These are phyloP conservation scores for Luvunga scandens DNA, from an alignment of 345 rosid genomes.

Conservation along the genomic window DNA sequence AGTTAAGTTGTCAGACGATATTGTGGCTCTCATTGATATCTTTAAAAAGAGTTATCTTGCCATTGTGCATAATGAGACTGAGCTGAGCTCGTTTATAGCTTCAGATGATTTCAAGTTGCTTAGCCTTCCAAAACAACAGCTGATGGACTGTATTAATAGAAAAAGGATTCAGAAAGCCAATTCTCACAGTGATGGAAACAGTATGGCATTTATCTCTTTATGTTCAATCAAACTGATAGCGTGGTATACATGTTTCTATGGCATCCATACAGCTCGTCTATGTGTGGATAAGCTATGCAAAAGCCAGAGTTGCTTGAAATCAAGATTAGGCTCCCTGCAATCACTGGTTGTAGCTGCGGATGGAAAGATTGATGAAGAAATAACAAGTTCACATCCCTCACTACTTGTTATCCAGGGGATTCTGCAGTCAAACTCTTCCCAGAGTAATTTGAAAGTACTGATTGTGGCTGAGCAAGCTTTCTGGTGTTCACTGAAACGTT, in stretches of 20 bases:
- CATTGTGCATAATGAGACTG: slow-evolving; percentile 47
- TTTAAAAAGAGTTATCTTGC: slow-evolving; percentile 51
- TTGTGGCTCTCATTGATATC: slow-evolving; percentile 35
- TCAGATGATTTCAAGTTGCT: slow-evolving; percentile 41
- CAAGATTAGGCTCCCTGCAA: slow-evolving; percentile 44
- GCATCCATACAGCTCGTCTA: slow-evolving; percentile 44
- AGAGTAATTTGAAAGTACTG: slow-evolving; percentile 37
- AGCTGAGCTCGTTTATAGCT: slow-evolving; percentile 30
- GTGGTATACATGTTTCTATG: slow-evolving; percentile 62
- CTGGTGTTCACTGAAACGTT: slow-evolving; percentile 50
- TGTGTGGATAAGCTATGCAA: slow-evolving; percentile 44
- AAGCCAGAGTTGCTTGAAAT: slow-evolving; percentile 37
- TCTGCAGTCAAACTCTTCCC: slow-evolving; percentile 33
- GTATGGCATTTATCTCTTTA: slow-evolving; percentile 42
- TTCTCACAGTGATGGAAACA: slow-evolving; percentile 31
- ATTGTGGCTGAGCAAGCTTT: slow-evolving; percentile 49
- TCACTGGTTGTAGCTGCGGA: slow-evolving; percentile 34
- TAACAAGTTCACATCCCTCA: slow-evolving; percentile 50
- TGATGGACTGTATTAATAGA: slow-evolving; percentile 45
- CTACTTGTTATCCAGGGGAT: slow-evolving; percentile 44
- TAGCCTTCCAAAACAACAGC: slow-evolving; percentile 48
- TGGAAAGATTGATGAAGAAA: slow-evolving; percentile 28
- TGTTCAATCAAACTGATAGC: slow-evolving; percentile 58
- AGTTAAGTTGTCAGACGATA: slow-evolving; percentile 41
- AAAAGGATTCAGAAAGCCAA: slow-evolving; percentile 25